phyloP scores from a whole-genome alignment of 2,329 filamentous ascomycete species.

The Hymenoscyphus fraxineus region DNA sequence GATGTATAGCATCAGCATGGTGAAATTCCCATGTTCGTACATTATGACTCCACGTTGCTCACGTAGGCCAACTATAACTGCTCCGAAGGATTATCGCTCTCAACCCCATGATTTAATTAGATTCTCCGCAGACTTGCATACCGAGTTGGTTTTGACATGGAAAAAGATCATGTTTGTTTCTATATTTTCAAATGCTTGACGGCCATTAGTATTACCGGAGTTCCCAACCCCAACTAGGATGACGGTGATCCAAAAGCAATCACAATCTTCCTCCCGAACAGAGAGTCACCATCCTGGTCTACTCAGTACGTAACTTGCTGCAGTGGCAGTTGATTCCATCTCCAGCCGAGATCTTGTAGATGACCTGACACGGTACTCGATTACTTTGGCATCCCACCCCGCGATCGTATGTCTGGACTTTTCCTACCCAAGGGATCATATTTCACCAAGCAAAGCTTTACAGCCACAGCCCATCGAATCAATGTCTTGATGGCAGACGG shows the following conservation, averaged over 20 bases:
- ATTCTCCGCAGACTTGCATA: conserved; percentile 4
- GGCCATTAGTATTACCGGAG: background rate
- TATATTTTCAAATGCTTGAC: background rate
- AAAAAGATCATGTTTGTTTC: background rate
- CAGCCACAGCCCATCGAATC: background rate
- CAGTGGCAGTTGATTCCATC: background rate
- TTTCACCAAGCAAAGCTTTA: background rate
- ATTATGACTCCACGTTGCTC: background rate
- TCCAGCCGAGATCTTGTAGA: conserved; percentile 1
- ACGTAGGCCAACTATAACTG: background rate
- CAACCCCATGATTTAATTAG: background rate
- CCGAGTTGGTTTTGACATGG: background rate
- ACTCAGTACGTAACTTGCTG: background rate
- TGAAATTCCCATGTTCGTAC: background rate
- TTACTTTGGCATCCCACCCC: conserved; percentile 3
- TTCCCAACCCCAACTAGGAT: background rate
- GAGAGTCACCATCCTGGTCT: background rate
- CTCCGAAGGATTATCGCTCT: background rate
- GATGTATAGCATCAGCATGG: background rate
- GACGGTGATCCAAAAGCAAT: background rate
- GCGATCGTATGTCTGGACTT: conserved; percentile 7
- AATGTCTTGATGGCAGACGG: background rate
- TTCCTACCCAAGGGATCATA: conserved; percentile 9
- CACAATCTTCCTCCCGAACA: background rate
- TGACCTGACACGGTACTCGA: conserved; percentile 6